Evolutionary conservation across 371 early-diverging fungal genomes (phyloP).

Genomic region (Mortierella sp.): DNA sequence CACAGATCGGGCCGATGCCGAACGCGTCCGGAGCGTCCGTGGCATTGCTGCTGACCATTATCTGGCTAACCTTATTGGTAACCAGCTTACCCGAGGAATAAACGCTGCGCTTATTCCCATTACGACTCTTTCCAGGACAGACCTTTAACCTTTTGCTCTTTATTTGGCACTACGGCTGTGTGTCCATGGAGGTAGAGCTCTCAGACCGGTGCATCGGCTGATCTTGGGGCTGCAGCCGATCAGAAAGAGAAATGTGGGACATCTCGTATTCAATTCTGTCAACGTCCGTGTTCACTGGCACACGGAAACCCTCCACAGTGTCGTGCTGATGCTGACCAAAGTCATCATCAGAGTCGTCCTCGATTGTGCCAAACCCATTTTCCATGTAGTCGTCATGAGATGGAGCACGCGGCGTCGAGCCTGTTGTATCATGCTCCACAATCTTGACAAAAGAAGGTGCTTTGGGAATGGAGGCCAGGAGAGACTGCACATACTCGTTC

Average conservation of each 20-base stretch:
- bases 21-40: no score
- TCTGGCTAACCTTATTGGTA: no score
- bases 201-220: constrained; percentile 11
- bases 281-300: constrained; percentile 15
- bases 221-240: not conserved
- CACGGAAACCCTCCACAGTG: constrained; percentile 37
- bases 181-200: constrained; percentile 41
- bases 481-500: constrained; percentile 32
- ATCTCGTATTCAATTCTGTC: constrained; percentile 20
- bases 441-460: constrained; percentile 47
- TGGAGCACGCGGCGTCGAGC: constrained; percentile 3
- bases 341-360: constrained; percentile 3
- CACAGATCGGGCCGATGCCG: no score
- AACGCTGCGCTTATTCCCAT: no score
- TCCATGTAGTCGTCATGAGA: constrained; percentile 17
- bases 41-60: no score
- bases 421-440: constrained; percentile 27
- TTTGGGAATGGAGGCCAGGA: constrained; percentile 35
- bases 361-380: constrained; percentile 5
- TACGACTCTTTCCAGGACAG: no score
- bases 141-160: no score
- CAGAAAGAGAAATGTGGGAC: constrained; percentile 23
- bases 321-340: constrained; percentile 16
- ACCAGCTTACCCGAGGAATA: no score
- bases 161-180: constrained; percentile 8